Evolutionary conservation across 495 filamentous ascomycete genomes (phyloP).

Genomic region (Daldinia caldariorum): DNA sequence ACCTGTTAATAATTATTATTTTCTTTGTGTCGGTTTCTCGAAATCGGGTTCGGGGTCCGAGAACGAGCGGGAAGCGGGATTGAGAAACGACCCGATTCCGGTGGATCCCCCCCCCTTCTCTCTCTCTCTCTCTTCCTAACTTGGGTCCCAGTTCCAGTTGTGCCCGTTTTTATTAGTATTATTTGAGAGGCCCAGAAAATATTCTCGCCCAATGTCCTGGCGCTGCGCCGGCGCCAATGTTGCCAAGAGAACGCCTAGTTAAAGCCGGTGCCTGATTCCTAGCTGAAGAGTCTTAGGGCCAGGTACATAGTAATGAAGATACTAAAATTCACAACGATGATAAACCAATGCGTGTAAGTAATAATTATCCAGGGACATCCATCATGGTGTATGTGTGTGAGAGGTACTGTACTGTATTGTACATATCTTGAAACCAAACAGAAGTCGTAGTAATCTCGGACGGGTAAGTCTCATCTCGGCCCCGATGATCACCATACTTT

Average conservation of each 20-base stretch:
- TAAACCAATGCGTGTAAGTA: not conserved
- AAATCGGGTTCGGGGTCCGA: constrained; percentile 32
- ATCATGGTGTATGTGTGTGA: not conserved
- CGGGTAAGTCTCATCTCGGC: constrained; percentile 5
- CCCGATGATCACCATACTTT: not conserved
- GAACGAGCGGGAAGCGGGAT: constrained; percentile 20
- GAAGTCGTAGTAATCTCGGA: constrained; percentile 10
- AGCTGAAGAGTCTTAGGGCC: constrained; percentile 14
- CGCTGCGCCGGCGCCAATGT: constrained; percentile 17
- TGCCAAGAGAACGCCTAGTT: constrained; percentile 4
- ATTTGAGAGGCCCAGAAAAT: constrained; percentile 4
- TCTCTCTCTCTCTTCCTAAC: not conserved
- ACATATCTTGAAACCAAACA: not conserved
- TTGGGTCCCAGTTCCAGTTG: not conserved
- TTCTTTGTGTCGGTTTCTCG: not conserved
- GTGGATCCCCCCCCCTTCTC: not conserved
- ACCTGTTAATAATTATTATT: no score
- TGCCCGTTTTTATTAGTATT: no score
- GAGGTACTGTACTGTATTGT: no score
- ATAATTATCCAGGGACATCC: not conserved
- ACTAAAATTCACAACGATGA: not conserved
- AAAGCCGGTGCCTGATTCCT: constrained; percentile 23
- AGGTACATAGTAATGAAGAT: constrained; percentile 13
- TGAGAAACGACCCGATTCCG: constrained; percentile 34
- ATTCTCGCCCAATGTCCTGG: not conserved